Conservation (phyloP, 129 eudicot species). For the Heracleum sosnowskyi region DNA sequence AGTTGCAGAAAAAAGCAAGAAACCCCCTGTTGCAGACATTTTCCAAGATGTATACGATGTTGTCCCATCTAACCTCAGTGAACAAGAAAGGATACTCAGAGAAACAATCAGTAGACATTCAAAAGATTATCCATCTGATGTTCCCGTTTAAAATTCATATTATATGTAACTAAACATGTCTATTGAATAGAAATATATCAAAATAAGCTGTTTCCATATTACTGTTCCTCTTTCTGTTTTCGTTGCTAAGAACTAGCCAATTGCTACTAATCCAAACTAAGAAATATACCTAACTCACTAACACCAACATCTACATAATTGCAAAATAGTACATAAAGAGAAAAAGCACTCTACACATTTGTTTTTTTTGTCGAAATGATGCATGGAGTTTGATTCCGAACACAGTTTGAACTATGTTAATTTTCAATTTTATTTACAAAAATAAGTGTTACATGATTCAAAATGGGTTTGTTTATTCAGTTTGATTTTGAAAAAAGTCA, state of each 20-base stretch:
- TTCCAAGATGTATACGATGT: conserved; percentile 70
- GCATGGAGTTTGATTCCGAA: too few species aligned
- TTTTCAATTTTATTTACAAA: too few species aligned
- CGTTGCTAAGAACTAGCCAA: not conserved
- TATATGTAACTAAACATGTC: not conserved
- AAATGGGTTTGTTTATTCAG: too few species aligned
- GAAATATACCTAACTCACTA: not conserved
- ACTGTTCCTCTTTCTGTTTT: not conserved
- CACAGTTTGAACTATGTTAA: too few species aligned
- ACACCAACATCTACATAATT: not conserved
- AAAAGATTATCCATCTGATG: conserved; percentile 39
- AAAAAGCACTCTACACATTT: too few species aligned
- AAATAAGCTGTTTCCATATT: not conserved
- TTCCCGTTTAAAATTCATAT: conserved; percentile 11
- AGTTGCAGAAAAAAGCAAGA: conserved; percentile 57
- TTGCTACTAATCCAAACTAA: not conserved
- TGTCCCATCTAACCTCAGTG: conserved; percentile 48
- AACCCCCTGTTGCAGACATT: conserved; percentile 52
- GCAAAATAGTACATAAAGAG: too few species aligned
- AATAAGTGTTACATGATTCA: too few species aligned
- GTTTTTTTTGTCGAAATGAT: too few species aligned
- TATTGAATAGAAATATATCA: not conserved
- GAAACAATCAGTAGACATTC: conserved; percentile 33
- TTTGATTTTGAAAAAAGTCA: too few species aligned
- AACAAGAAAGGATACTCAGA: conserved; percentile 52